Base-by-base conservation (phyloP, 2,329 filamentous ascomycete genomes). In the Chrysoporthe deuterocubensis region DNA sequence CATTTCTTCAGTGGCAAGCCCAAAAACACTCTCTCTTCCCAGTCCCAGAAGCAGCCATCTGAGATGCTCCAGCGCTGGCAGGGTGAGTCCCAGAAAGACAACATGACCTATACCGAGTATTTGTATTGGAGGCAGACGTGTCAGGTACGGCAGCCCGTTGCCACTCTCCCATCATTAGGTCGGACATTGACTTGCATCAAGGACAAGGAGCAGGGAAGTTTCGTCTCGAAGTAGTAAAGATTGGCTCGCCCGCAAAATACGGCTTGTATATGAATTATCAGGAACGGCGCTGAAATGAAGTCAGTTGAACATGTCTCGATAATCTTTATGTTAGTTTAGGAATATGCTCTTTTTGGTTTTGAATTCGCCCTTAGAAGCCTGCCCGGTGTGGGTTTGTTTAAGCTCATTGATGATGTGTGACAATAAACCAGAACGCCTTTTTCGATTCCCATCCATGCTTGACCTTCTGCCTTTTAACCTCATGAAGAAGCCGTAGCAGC, bases 1-100 rank as follows among this genome's bases (percentile, higher is more conserved):
- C 56, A 7, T 13, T 18, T 40, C 37, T 14, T 2, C 26, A 64
- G 40, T 14, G 40, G 54, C 43, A 58, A 61, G 21, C 16, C 60
- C 34, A 14, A 44, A n/a, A 59, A 64, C 21, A 44, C 54, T 11
- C 48, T 40, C 8, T 58, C 52, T 8, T 58, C 52, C 14, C 62
- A 16, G 9, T 13, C 42, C 42, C 13, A 16, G 43, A 65, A 60
- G 9, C 14, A 34, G 9, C 62, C 63, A 14, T 68, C 68, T 18
- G 66, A 65, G 34, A 70, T 70, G 68, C 66, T 70, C 34, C 63
- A 64, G 43, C 68, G 48, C n/a, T 70, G 68, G 68, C 40, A 68
- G 48, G 14, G 34, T 21, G 66, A 68, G 21, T n/a, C 63, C 32
- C 59, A 50, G 4, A 66, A 62, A 52, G 46, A 43, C 52, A 59